These are phyloP conservation scores for Tillandsia leiboldiana DNA, from an alignment of 176 grass and related monocot genomes.

Conservation along the genomic window DNA sequence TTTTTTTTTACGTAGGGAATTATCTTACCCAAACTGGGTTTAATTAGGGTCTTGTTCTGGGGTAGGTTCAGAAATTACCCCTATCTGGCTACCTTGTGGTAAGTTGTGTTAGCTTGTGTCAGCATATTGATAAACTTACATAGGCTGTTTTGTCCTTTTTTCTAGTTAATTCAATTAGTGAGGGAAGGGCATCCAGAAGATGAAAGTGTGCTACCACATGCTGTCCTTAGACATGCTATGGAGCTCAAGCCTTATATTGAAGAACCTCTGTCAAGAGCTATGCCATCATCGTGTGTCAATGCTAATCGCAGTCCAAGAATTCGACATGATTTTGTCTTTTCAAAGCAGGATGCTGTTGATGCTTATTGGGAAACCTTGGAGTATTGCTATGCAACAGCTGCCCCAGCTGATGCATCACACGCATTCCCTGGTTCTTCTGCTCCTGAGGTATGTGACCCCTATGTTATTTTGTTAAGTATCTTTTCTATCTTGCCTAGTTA, in stretches of 20 bases:
- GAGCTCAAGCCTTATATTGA: slow-evolving; percentile 94
- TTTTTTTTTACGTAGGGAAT: too few relatives aligned
- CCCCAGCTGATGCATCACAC: slow-evolving; percentile 42
- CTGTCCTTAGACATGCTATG: slow-evolving; percentile 51
- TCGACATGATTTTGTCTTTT: slow-evolving; percentile 88
- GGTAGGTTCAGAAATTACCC: background rate
- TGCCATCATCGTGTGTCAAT: slow-evolving; percentile 43
- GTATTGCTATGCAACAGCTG: slow-evolving; percentile 65
- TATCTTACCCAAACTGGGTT: background rate
- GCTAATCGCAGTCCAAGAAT: slow-evolving; percentile 33
- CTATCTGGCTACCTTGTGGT: background rate
- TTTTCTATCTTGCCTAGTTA: background rate
- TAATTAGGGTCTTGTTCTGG: background rate
- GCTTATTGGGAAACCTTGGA: slow-evolving; percentile 95
- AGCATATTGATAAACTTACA: background rate
- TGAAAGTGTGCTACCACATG: slow-evolving; percentile 30
- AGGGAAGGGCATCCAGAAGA: slow-evolving; percentile 38
- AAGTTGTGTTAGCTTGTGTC: background rate
- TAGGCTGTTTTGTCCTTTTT: slow-evolving; percentile 16
- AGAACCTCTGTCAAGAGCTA: slow-evolving; percentile 59
- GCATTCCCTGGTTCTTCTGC: slow-evolving; percentile 89
- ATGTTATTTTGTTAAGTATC: background rate
- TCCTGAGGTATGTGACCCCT: slow-evolving; percentile 45
- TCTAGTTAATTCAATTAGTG: slow-evolving; percentile 63
- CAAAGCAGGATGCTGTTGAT: slow-evolving; percentile 60